phyloP scores from a whole-genome alignment of 2,329 filamentous ascomycete species.

The Beauveria bassiana region DNA sequence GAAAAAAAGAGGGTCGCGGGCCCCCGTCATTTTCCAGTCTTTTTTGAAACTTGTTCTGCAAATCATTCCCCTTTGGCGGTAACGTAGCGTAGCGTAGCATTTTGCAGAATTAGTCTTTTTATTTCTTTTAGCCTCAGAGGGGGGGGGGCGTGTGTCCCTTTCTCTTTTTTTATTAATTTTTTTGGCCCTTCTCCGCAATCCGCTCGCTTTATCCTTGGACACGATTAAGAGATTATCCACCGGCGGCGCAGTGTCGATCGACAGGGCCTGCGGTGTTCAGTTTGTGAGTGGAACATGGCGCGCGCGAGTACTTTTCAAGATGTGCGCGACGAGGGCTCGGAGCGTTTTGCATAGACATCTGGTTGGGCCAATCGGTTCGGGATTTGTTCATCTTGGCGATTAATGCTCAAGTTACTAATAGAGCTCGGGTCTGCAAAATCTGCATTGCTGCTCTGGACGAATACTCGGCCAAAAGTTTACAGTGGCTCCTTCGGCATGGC shows the following conservation, averaged over 20 bases:
- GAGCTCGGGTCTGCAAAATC: too few relatives aligned
- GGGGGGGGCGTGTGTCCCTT: background rate
- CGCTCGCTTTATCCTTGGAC: background rate
- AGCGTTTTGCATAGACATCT: background rate
- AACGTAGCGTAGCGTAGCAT: constrained; percentile 5
- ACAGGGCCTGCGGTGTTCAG: constrained; percentile 5
- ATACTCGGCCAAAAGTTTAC: too few relatives aligned
- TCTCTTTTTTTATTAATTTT: background rate
- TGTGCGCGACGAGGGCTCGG: too few relatives aligned
- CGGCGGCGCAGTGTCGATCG: constrained; percentile 1
- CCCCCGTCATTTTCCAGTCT: background rate
- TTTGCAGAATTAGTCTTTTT: background rate
- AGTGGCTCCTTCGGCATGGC: too few relatives aligned
- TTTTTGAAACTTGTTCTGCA: constrained; percentile 9
- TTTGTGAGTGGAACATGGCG: background rate
- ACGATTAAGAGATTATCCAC: background rate
- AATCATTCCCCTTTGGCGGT: constrained; percentile 6
- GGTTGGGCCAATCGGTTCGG: background rate
- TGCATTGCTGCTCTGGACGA: too few relatives aligned
- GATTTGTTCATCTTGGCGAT: background rate
- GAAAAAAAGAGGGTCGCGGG: background rate
- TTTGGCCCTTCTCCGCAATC: background rate
- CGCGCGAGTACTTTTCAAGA: background rate
- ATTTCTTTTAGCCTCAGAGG: background rate
- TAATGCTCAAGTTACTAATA: too few relatives aligned